These are phyloP conservation scores for Radiomyces spectabilis DNA, from an alignment of 192 early-diverging fungal species.

Conservation along the genomic window DNA sequence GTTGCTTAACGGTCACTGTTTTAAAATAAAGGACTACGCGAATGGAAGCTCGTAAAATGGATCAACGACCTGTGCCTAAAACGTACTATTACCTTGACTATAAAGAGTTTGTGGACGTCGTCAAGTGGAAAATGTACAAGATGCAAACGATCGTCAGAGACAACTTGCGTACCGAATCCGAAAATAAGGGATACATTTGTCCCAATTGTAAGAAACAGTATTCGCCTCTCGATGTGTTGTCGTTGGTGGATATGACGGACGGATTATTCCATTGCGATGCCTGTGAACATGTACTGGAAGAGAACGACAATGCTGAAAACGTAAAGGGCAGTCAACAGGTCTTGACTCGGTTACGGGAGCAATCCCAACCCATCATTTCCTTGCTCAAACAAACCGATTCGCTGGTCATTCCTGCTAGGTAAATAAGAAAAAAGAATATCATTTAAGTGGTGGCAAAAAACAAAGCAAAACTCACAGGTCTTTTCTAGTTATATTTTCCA, in stretches of 20 bases:
- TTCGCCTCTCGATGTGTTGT: slow-evolving; percentile 51
- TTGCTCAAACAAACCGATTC: slow-evolving; percentile 66
- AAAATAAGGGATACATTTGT: slow-evolving; percentile 67
- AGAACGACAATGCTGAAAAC: slow-evolving; percentile 58
- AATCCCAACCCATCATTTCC: slow-evolving; percentile 64
- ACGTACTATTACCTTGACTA: slow-evolving; percentile 89
- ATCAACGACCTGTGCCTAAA: slow-evolving; percentile 49
- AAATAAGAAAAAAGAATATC: slow-evolving; percentile 5
- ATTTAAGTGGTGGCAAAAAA: not conserved
- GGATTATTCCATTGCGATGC: slow-evolving; percentile 54
- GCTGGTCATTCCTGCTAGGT: slow-evolving; percentile 51
- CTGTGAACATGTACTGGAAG: slow-evolving; percentile 45
- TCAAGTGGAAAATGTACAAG: slow-evolving; percentile 87
- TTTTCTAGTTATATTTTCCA: slow-evolving; percentile 29
- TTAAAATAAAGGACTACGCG: slow-evolving; percentile 32
- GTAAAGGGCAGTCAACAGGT: slow-evolving; percentile 45
- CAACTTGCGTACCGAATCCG: slow-evolving; percentile 55
- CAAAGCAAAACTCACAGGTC: not conserved
- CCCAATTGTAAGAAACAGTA: slow-evolving; percentile 51
- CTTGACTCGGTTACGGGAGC: slow-evolving; percentile 55
- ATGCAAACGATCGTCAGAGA: slow-evolving; percentile 57
- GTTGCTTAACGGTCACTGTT: not conserved
- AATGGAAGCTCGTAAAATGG: slow-evolving; percentile 47
- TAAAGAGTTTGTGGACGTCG: slow-evolving; percentile 87
- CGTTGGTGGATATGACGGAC: slow-evolving; percentile 33